Conservation (phyloP, 495 filamentous ascomycete species). For the Echria macrotheca region DNA sequence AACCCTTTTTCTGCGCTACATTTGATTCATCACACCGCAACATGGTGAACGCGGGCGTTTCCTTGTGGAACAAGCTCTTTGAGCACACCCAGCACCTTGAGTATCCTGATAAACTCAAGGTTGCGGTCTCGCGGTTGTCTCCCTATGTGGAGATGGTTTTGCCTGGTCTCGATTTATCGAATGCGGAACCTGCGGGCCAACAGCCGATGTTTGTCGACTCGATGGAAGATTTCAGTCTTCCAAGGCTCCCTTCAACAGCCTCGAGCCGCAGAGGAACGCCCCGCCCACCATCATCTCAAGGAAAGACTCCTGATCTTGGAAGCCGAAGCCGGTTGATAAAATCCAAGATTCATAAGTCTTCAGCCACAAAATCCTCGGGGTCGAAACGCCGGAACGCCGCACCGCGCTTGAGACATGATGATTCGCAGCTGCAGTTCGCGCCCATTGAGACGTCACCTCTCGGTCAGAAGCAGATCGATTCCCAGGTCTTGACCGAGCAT, state of each 20-base stretch:
- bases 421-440: constrained; percentile 74
- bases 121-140: constrained; percentile 32
- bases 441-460: constrained; percentile 56
- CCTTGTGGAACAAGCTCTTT: constrained; percentile 42
- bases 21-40: constrained; percentile 45
- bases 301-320: constrained; percentile 24
- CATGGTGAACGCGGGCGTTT: constrained; percentile 35
- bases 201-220: constrained; percentile 47
- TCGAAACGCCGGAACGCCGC: constrained; percentile 17
- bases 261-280: constrained; percentile 19
- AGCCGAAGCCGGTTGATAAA: constrained; percentile 21
- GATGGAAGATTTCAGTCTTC: constrained; percentile 38
- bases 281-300: constrained; percentile 19
- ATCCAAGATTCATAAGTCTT: constrained; percentile 24
- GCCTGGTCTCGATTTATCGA: constrained; percentile 34
- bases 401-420: constrained; percentile 58
- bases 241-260: constrained; percentile 15
- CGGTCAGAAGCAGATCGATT: constrained; percentile 39
- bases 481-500: constrained; percentile 65
- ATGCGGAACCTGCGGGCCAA: constrained; percentile 22
- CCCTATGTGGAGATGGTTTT: constrained; percentile 36
- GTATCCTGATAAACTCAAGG: constrained; percentile 40
- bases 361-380: constrained; percentile 17
- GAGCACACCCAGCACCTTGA: constrained; percentile 30
- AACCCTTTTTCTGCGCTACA: constrained; percentile 37